phyloP scores from a whole-genome alignment of 805 yeast species.

The Ogataea zsoltii region DNA sequence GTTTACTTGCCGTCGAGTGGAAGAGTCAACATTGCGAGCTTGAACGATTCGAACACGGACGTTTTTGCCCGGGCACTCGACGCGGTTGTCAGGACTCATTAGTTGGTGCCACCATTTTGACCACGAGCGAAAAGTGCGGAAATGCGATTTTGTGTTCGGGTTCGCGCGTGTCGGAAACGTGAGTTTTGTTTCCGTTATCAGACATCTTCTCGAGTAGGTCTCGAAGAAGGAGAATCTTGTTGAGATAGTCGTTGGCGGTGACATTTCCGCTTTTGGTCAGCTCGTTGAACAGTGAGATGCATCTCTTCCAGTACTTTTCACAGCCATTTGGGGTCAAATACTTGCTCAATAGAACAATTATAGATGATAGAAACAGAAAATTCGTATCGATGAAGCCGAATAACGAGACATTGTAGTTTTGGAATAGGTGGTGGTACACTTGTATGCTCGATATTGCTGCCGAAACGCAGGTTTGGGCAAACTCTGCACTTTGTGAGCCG shows the following conservation, averaged over 20 bases:
- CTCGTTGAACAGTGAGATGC: slow-evolving; percentile 5
- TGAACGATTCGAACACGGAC: slow-evolving; percentile 41
- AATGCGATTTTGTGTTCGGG: no score
- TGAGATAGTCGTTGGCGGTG: slow-evolving; percentile 10
- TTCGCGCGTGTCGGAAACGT: neutral
- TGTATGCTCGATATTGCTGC: slow-evolving; percentile 9
- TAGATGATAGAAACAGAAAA: slow-evolving; percentile 10
- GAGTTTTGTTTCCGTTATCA: neutral
- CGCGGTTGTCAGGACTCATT: slow-evolving; percentile 4
- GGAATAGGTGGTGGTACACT: slow-evolving; percentile 2
- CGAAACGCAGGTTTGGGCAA: neutral
- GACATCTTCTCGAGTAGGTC: neutral
- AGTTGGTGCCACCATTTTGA: neutral
- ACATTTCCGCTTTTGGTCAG: slow-evolving; percentile 12
- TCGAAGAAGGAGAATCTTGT: slow-evolving; percentile 6
- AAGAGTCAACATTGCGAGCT: slow-evolving; percentile 47
- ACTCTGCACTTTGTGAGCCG: neutral
- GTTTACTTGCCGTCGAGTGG: slow-evolving; percentile 41
- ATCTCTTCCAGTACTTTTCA: neutral
- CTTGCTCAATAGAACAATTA: slow-evolving; percentile 3
- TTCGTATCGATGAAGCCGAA: slow-evolving; percentile 12
- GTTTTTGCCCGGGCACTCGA: slow-evolving; percentile 40
- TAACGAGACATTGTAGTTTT: slow-evolving; percentile 5
- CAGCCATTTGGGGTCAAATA: neutral
- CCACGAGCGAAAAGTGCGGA: neutral